phyloP scores from a whole-genome alignment of 1,139 yeast genomes.

The Groenewaldozyma auringiensis region DNA sequence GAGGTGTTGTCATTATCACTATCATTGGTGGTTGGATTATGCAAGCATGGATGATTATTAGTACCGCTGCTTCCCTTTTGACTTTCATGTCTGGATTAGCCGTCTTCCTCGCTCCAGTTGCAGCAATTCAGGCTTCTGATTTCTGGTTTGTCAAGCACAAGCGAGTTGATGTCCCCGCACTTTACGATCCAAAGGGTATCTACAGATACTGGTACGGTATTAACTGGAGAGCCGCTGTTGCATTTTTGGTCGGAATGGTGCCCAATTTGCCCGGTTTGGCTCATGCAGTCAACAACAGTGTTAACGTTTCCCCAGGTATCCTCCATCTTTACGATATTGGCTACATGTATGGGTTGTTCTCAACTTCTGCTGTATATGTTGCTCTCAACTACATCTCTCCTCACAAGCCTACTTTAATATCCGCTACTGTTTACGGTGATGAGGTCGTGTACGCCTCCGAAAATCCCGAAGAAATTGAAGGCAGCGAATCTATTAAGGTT shows the following conservation, averaged over 20 bases:
- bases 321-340: slow-evolving; percentile 31
- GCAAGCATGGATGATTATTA: slow-evolving; percentile 46
- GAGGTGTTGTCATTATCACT: slow-evolving; percentile 43
- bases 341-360: slow-evolving; percentile 30
- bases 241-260: slow-evolving; percentile 36
- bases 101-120: slow-evolving; percentile 38
- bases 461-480: neutral
- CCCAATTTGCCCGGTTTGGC: slow-evolving; percentile 42
- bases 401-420: slow-evolving; percentile 1
- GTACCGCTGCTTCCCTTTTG: slow-evolving; percentile 33
- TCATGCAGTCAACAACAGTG: slow-evolving; percentile 30
- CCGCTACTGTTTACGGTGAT: slow-evolving; percentile 1
- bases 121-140: slow-evolving; percentile 40
- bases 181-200: slow-evolving; percentile 34
- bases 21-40: slow-evolving; percentile 38
- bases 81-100: slow-evolving; percentile 34
- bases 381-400: slow-evolving; percentile 13
- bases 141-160: slow-evolving; percentile 36
- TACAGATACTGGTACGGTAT: slow-evolving; percentile 34
- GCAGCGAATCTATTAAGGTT: neutral
- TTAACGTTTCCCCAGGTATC: slow-evolving; percentile 24
- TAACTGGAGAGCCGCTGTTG: slow-evolving; percentile 38
- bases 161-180: slow-evolving; percentile 29
- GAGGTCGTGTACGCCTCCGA: slow-evolving; percentile 2
- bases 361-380: slow-evolving; percentile 22